Conservation (phyloP, 331 rosid species). For the Rosa hybrid region DNA sequence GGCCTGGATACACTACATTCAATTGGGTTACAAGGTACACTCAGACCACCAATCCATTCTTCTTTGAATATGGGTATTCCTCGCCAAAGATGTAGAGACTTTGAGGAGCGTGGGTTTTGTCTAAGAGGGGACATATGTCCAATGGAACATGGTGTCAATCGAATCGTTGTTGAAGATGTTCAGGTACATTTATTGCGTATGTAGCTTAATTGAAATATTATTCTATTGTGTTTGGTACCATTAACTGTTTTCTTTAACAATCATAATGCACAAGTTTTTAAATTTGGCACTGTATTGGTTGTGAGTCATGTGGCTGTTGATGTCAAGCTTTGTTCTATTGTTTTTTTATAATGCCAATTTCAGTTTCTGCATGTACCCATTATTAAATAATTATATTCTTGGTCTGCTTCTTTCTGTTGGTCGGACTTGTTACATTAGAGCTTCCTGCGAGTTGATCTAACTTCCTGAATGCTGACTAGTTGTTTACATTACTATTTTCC, state of each 20-base stretch:
- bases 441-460: not conserved
- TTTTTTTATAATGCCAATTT: not conserved
- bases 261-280: not conserved
- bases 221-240: not conserved
- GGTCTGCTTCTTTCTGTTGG: not conserved
- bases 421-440: slow-evolving; percentile 2
- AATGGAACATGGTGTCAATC: slow-evolving; percentile 97
- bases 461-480: not conserved
- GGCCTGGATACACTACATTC: slow-evolving; percentile 85
- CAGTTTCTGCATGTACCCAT: not conserved
- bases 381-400: not conserved
- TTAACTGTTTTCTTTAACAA: not conserved
- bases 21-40: slow-evolving; percentile 82
- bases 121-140: slow-evolving; percentile 99
- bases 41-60: slow-evolving; percentile 81
- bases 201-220: not conserved
- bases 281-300: not conserved
- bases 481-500: not conserved
- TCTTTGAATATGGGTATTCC: slow-evolving; percentile 76
- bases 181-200: slow-evolving; percentile 55
- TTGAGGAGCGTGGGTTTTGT: slow-evolving; percentile 99
- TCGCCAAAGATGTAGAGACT: slow-evolving; percentile 94
- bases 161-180: slow-evolving; percentile 97
- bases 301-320: not conserved
- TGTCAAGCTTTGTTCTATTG: not conserved